Percentiles rank a stretch among this genome's conserved stretches.
Conservation (phyloP, 305 asterid genomes). For the Fraxinus xanthoxyloides region DNA sequence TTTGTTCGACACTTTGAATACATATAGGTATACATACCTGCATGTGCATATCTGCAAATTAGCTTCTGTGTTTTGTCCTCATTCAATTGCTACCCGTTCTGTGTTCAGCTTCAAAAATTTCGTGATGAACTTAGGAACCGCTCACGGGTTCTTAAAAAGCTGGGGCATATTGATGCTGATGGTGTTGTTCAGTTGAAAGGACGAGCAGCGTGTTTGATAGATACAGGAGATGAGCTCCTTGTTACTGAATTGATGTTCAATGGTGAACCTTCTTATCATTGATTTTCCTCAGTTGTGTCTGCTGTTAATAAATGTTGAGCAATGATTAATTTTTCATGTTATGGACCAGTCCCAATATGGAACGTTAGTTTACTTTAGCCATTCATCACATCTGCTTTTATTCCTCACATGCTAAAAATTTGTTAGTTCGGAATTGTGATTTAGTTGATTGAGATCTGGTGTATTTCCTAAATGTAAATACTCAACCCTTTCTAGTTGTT, state of each 20-base stretch:
- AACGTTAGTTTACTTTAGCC: neutral
- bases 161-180: slow-evolving; percentile 89
- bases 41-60: neutral
- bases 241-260: slow-evolving; percentile 98
- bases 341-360: neutral
- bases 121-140: slow-evolving; percentile 98
- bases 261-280: slow-evolving; percentile 41
- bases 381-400: neutral
- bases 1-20: slow-evolving; percentile 10
- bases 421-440: neutral
- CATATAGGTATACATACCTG: neutral
- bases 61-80: slow-evolving; percentile 2
- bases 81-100: slow-evolving; percentile 14
- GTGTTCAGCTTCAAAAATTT: slow-evolving; percentile 87
- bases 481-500: neutral
- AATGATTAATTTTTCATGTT: slow-evolving; percentile 4
- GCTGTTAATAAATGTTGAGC: slow-evolving; percentile 3
- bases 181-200: slow-evolving; percentile 91
- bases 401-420: neutral
- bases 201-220: slow-evolving; percentile 97
- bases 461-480: neutral
- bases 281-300: slow-evolving; percentile 14
- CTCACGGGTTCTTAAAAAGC: slow-evolving; percentile 82
- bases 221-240: slow-evolving; percentile 98
- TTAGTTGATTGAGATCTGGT: neutral